Evolutionary conservation across 345 rosid species (phyloP).

Genomic region (Ailanthus altissimus): DNA sequence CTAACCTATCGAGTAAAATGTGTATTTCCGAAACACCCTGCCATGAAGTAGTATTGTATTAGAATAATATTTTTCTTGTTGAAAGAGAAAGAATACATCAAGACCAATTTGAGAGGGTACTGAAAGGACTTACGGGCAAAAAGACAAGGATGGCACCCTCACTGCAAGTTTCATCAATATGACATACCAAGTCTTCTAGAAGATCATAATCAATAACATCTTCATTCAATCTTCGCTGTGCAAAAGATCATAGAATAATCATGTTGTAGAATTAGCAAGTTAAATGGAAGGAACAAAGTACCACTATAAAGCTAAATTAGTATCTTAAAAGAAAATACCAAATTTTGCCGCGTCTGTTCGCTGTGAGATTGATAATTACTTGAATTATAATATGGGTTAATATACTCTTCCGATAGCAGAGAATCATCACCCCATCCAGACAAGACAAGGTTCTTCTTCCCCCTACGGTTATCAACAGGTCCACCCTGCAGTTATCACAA

Average conservation of each 20-base stretch:
- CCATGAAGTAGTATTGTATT: slow-evolving; percentile 16
- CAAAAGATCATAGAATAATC: slow-evolving; percentile 15
- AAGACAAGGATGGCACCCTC: slow-evolving; percentile 85
- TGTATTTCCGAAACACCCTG: slow-evolving; percentile 87
- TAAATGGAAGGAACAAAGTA: slow-evolving; percentile 20
- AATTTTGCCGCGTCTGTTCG: slow-evolving; percentile 68
- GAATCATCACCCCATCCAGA: slow-evolving; percentile 94
- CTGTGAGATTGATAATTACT: slow-evolving; percentile 60
- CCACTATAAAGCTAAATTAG: slow-evolving; percentile 8
- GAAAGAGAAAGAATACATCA: neutral
- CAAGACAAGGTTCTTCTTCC: slow-evolving; percentile 89
- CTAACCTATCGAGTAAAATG: slow-evolving; percentile 67
- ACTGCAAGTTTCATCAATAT: slow-evolving; percentile 74
- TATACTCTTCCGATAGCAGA: slow-evolving; percentile 63
- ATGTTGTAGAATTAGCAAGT: slow-evolving; percentile 19
- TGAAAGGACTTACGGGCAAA: slow-evolving; percentile 68
- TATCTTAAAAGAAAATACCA: slow-evolving; percentile 50
- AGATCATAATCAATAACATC: slow-evolving; percentile 84
- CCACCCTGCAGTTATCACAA: slow-evolving; percentile 51
- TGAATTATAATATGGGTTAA: slow-evolving; percentile 67
- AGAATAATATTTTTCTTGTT: slow-evolving; percentile 1
- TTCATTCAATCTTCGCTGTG: slow-evolving; percentile 83
- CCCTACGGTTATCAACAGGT: slow-evolving; percentile 70
- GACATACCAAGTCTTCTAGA: slow-evolving; percentile 83
- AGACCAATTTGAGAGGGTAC: slow-evolving; percentile 10